Conservation (phyloP, 805 yeast species). For the Kuraishia cidri region DNA sequence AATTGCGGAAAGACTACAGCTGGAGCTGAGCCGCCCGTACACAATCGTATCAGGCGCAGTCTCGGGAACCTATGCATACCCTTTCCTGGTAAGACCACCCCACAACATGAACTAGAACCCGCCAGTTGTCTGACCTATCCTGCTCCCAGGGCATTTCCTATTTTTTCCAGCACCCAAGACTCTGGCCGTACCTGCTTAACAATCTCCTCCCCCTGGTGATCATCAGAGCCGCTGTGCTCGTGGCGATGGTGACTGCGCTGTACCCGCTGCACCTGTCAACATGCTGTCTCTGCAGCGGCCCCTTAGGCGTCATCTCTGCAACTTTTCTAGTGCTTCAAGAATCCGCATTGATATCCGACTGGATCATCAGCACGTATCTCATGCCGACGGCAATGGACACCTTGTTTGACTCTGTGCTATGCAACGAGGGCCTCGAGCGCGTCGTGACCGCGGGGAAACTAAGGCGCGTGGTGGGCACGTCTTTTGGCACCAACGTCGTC, state of each 20-base stretch:
- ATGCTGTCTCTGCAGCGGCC: constrained; percentile 8
- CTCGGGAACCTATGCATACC: no score
- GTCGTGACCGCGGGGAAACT: constrained; percentile 1
- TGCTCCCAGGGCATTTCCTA: constrained; percentile 1
- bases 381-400: constrained; percentile 18
- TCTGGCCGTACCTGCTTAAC: constrained; percentile 15
- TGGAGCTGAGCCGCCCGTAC: no score
- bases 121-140: no score
- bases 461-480: not conserved
- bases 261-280: constrained; percentile 4
- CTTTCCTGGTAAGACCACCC: no score
- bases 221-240: no score
- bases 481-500: constrained; percentile 2
- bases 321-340: constrained; percentile 19
- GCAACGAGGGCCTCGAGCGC: constrained; percentile 10
- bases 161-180: not conserved
- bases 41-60: no score
- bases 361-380: constrained; percentile 17
- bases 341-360: constrained; percentile 17
- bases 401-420: constrained; percentile 21
- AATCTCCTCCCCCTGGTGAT: constrained; percentile 13
- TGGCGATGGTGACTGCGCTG: constrained; percentile 9
- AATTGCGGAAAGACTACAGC: no score
- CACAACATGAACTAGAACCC: no score
- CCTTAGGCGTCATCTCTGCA: constrained; percentile 12